Base-by-base conservation (phyloP, 2,329 filamentous ascomycete species). In the Diaporthe caulivora region DNA sequence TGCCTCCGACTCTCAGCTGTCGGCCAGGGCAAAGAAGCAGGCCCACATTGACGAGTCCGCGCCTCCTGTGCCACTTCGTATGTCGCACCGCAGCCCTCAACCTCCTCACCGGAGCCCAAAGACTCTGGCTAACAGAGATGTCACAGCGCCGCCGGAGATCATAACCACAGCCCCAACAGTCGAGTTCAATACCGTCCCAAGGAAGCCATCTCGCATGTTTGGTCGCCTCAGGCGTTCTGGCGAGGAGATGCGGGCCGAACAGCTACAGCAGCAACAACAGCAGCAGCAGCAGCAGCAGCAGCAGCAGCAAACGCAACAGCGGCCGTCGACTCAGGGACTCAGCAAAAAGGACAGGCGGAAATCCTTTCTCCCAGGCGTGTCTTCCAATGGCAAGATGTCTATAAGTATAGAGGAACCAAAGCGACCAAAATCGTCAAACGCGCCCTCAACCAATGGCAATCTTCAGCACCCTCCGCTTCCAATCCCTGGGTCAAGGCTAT, bases 91-190 rank as follows among this genome's bases (percentile, higher is more conserved):
- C 31, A 26, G 17, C 29, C 31, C n/a, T 18, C 40, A 44, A 47
- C 31, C 31, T 10, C 29, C 49, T 58, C 26, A 42, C 44, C 60
- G 57, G 42, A n/a, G 51, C 64, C 47, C 49, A 53, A 31, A 57
- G 53, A 21, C 44, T 44, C 10, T 42, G 62, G 62, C 82, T 81
- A 77, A 78, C 74, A 71, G 60, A 70, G 67, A 55, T 15, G 18
- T 60, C 54, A 58, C 78, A 92, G 90, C 90, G 75, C 73, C 72
- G 13, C 90, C 91, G 62, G 87, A 90, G 77, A 98, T 98, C 80
- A 97, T 98, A 82, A 98, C 94, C 65, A 98, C 96, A 15, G 94
- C 95, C 21, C 95, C 97, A 13, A 97, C 95, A 11, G 89, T 92
- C 77, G 89, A 93, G 68, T 80, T 90, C 26, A 86, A 86, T 47